Evolutionary conservation across 2,329 filamentous ascomycete genomes (phyloP).

Genomic region (Coniochaeta sp.): DNA sequence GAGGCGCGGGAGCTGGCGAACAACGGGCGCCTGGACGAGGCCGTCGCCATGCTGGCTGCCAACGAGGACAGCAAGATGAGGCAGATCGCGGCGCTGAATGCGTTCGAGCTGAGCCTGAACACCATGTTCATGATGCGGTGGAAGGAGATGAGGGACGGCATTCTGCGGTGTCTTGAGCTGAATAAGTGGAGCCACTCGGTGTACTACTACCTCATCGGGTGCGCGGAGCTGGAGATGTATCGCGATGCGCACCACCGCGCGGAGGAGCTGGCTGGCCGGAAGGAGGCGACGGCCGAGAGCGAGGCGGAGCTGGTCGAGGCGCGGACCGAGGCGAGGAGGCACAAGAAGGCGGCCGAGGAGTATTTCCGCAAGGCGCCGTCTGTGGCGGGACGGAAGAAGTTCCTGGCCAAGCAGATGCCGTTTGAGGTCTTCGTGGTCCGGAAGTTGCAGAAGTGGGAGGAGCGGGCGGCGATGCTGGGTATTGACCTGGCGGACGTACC

Average conservation of each 20-base stretch:
- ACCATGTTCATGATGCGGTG: constrained; percentile 76
- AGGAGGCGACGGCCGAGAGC: constrained; percentile 15
- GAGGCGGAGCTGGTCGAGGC: constrained; percentile 8
- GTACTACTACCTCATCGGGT: constrained; percentile 83
- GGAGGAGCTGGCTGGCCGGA: constrained; percentile 13
- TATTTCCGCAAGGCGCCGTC: constrained; percentile 64
- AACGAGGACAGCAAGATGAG: constrained; percentile 64
- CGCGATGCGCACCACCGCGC: constrained; percentile 45
- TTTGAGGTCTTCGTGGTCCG: constrained; percentile 80
- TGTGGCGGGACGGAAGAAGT: constrained; percentile 74
- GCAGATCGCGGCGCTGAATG: constrained; percentile 77
- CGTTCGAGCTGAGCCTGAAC: constrained; percentile 76
- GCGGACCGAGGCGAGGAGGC: constrained; percentile 36
- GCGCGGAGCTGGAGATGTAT: constrained; percentile 75
- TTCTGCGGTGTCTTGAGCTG: constrained; percentile 65
- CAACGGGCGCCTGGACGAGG: constrained; percentile 56
- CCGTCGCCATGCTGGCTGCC: constrained; percentile 54
- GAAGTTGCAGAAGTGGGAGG: constrained; percentile 85
- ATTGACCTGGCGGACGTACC: constrained; percentile 71
- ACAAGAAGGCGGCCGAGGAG: constrained; percentile 59
- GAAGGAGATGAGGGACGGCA: constrained; percentile 62
- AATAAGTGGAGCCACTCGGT: constrained; percentile 88
- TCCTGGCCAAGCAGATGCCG: constrained; percentile 83
- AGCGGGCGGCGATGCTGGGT: constrained; percentile 58
- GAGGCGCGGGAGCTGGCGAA: constrained; percentile 71